phyloP scores from a whole-genome alignment of 139 green algal species.

The Chlorella sp. region DNA sequence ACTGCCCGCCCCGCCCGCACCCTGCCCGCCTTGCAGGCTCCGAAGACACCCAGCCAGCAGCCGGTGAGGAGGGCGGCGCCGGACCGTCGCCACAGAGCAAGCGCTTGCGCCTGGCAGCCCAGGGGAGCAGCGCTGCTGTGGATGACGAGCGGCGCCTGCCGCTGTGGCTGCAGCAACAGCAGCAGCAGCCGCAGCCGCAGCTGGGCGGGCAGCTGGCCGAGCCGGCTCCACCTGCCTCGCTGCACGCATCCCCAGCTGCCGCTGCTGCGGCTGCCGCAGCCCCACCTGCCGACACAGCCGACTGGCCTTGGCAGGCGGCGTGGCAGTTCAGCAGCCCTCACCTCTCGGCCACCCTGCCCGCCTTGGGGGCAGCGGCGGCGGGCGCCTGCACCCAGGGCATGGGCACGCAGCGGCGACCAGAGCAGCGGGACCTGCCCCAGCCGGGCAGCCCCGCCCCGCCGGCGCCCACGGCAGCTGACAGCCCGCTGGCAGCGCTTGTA shows the following conservation, averaged over 20 bases:
- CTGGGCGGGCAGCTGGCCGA: not conserved
- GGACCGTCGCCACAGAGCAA: not conserved
- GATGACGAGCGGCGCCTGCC: too few species aligned
- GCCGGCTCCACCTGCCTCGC: not conserved
- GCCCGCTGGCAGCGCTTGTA: conserved; percentile 1
- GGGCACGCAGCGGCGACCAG: not conserved
- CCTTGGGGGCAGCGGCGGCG: not conserved
- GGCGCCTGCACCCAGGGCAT: too few species aligned
- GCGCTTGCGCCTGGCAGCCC: not conserved
- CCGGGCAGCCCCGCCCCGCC: too few species aligned
- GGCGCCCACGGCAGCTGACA: not conserved
- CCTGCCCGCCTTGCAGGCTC: not conserved
- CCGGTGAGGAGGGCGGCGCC: not conserved
- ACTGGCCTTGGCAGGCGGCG: not conserved
- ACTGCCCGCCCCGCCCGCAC: too few species aligned
- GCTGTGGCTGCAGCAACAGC: too few species aligned
- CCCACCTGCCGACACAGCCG: not conserved
- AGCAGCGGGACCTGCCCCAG: not conserved
- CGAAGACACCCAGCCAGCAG: not conserved
- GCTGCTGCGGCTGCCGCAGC: not conserved
- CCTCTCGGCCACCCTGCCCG: not conserved
- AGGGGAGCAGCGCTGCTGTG: not conserved
- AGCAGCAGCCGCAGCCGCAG: too few species aligned
- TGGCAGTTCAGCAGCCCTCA: not conserved
- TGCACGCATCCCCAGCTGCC: not conserved